Evolutionary conservation across 192 early-diverging fungal genomes (phyloP), one percentile per base, ranked within the genome.

Genomic region (Backusella macrospora): DNA sequence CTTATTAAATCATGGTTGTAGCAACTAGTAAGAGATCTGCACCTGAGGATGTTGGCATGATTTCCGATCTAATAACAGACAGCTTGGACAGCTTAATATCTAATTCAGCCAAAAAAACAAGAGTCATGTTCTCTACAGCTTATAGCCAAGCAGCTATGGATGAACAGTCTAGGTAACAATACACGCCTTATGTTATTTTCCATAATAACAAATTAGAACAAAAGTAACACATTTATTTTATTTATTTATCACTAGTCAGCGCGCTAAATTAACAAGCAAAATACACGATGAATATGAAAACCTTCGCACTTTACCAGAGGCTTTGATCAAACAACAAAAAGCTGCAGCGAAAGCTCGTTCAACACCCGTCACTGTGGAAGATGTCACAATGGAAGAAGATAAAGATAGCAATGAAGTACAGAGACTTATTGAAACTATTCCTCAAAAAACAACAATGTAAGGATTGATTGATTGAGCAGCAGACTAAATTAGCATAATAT

Each of bases 201-300:
- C 18, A 18, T 43, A 43, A 21, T 43, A 8, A 43, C n/a, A 34
- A 49, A 16, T 29, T 34, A 44, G 14, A 46, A 34, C 29, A 34
- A 34, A 34, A 34, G 23, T 29, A 70, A 46, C 43, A 10, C 5
- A 66, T 18, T 13, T 26, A 6, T 62, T n/a, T 40, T 62, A 0
- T 39, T 45, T 0, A 6, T 39, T 40, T 48, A 26, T 68, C 13
- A n/a, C 34, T 69, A 87, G 89, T 71, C 91, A 93, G 79, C 85
- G 88, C 52, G 70, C 89, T 23, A 92, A 90, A 77, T 75, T 95
- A 23, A 82, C 90, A 18, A 83, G 89, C 38, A 95, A 95, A 82
- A 89, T 94, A 65, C 67, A 82, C 64, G 93, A 94, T 55, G 93
- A 95, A 75, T 95, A 91, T 78, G 82, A 85, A 39, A 62, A 87